Evolutionary conservation across 495 filamentous ascomycete species (phyloP).

Genomic region (Sphaerosporella brunnea): DNA sequence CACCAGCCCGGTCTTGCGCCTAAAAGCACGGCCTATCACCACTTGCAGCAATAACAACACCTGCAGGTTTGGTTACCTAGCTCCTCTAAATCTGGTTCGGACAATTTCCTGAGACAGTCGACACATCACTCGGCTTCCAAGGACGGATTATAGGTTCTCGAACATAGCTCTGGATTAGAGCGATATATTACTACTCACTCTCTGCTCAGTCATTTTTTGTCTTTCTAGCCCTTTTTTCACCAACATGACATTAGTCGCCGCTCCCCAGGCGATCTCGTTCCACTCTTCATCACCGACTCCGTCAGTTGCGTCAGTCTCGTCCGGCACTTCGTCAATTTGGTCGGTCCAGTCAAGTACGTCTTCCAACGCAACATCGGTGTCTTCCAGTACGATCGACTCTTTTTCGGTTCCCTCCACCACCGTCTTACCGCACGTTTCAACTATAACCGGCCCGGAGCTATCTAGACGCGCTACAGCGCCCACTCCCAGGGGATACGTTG

Average conservation of each 20-base stretch:
- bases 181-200: conserved; percentile 17
- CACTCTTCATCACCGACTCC: conserved; percentile 14
- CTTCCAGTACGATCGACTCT: conserved; percentile 33
- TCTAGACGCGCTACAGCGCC: conserved; percentile 21
- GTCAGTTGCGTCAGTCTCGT: conserved; percentile 23
- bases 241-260: conserved; percentile 22
- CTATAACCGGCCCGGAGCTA: conserved; percentile 13
- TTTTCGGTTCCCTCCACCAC: conserved; percentile 25
- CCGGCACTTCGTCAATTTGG: conserved; percentile 40
- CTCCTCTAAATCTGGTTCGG: conserved; percentile 10
- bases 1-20: background rate
- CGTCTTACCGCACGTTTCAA: conserved; percentile 26
- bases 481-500: conserved; percentile 16
- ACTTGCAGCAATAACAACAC: no score
- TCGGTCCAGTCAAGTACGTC: conserved; percentile 51
- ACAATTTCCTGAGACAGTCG: conserved; percentile 27
- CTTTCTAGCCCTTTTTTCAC: conserved; percentile 2
- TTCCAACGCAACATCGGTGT: conserved; percentile 35
- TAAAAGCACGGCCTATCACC: background rate
- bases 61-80: background rate
- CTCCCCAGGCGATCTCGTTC: conserved; percentile 15
- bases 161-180: conserved; percentile 8
- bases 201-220: conserved; percentile 27
- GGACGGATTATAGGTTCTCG: conserved; percentile 25
- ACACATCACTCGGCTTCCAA: conserved; percentile 22